Conservation (phyloP, 331 rosid genomes). For the Erythrophleum ivorense region DNA sequence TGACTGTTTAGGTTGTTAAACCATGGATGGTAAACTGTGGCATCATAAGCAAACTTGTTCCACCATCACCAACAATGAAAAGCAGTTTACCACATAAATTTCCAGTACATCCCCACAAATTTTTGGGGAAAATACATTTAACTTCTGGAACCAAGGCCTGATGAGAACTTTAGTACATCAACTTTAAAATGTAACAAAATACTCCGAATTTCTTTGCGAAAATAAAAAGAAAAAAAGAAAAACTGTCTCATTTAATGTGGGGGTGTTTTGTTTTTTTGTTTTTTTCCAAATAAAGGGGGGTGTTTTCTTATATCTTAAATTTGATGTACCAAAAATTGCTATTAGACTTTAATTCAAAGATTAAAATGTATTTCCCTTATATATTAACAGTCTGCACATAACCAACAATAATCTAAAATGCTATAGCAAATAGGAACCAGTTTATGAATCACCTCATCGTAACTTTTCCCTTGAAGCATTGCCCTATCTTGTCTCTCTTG, state of each 20-base stretch:
- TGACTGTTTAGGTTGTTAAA: background rate
- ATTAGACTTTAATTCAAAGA: background rate
- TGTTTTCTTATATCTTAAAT: background rate
- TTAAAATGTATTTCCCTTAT: background rate
- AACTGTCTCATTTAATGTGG: background rate
- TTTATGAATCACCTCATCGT: conserved; percentile 78
- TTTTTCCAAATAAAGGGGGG: too few species aligned
- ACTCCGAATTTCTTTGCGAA: background rate
- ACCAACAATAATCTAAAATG: background rate
- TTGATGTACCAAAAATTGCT: background rate
- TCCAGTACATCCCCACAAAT: background rate
- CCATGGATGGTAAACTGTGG: background rate
- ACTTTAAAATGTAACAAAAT: background rate
- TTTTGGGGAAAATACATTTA: background rate
- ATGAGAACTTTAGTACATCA: background rate
- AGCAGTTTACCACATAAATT: background rate
- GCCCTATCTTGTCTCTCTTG: conserved; percentile 89
- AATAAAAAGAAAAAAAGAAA: background rate
- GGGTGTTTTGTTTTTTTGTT: too few species aligned
- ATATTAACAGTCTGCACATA: background rate
- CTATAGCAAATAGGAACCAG: background rate
- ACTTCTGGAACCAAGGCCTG: background rate
- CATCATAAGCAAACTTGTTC: conserved; percentile 10
- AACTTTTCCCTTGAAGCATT: conserved; percentile 75
- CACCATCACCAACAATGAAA: background rate